phyloP scores from a whole-genome alignment of 768 basidiomycete genomes.

The Gymnopilus dilepis region DNA sequence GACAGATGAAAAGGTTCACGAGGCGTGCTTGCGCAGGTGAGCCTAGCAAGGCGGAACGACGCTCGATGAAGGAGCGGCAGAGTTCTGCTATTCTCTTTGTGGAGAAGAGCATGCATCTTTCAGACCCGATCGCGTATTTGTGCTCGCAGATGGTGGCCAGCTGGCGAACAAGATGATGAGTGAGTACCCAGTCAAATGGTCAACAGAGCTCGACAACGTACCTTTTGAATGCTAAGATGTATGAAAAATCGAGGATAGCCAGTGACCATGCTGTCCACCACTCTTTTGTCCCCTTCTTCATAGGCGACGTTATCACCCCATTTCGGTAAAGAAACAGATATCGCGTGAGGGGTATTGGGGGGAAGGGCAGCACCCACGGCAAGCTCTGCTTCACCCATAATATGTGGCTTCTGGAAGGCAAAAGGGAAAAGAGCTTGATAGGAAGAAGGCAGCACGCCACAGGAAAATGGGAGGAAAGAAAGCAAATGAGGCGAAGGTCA shows the following conservation, averaged over 20 bases:
- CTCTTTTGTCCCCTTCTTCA: constrained; percentile 85
- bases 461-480: neutral
- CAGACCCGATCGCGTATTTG: constrained; percentile 75
- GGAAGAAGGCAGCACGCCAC: neutral
- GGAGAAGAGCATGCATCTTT: constrained; percentile 82
- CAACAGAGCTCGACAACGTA: constrained; percentile 37
- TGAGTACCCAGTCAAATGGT: neutral
- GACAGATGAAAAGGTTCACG: constrained; percentile 74
- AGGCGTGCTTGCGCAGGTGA: constrained; percentile 54
- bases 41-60: constrained; percentile 50
- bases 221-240: constrained; percentile 83
- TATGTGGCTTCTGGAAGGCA: neutral
- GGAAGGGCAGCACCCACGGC: constrained; percentile 61
- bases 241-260: constrained; percentile 98
- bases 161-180: constrained; percentile 41
- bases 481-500: neutral
- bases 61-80: constrained; percentile 75
- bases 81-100: constrained; percentile 73
- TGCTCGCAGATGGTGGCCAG: constrained; percentile 77
- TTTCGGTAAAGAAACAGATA: constrained; percentile 92
- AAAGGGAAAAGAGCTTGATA: neutral
- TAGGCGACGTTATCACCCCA: constrained; percentile 93
- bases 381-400: constrained; percentile 28
- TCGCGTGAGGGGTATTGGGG: constrained; percentile 81
- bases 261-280: constrained; percentile 78